Base-by-base conservation (phyloP, 257 asterid genomes). In the Nicotiana sylvestris region DNA sequence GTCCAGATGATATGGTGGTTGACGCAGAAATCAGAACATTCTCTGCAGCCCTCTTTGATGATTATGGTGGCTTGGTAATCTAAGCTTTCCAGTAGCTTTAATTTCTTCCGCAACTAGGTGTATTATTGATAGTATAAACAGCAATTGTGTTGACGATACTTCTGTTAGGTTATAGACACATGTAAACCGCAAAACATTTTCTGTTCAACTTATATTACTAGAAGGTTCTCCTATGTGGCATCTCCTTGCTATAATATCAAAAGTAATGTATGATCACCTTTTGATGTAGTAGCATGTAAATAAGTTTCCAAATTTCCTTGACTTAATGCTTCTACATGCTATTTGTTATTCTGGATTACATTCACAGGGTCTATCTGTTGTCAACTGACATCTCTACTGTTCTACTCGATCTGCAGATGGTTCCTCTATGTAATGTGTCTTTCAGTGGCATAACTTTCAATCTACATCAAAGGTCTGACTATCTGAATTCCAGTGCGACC, bases 21-120 rank as follows among this genome's bases (percentile, higher is more conserved):
- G 93, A 91, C 43, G 97, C 97, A 78, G 97, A 93, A 87, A 91
- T 96, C 81, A 86, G 92, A 84, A 93, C 99, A 62, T 94, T 96
- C 87, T 96, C 98, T 76, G 97, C 93, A 1, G 97, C 99, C 56
- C 95, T 94, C 85, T 96, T 94, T 89, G 99, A 94, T 88, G 99
- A 96, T 87, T 94, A 88, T 89, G 93, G 98, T 68, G 99, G 98
- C 87, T 81, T 93, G 98, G 98, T 96, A 94, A 86, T 87, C 43
- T 21, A 27, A 27, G 80, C 80, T 15, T 49, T 74, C 53, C 46
- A 33, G 80, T 6, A 13, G 27, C 64, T 74, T 74, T 74, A 27
- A 18, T 74, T 27, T 74, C 62, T 74, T 35, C 64, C 8, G 16
- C 80, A 46, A 51, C 29, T 49, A 49, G 62, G 57, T 49, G 62